Percentiles rank a stretch among this genome's conserved stretches.
Conservation (phyloP, 805 yeast genomes). For the Alloascoidea hylecoeti region DNA sequence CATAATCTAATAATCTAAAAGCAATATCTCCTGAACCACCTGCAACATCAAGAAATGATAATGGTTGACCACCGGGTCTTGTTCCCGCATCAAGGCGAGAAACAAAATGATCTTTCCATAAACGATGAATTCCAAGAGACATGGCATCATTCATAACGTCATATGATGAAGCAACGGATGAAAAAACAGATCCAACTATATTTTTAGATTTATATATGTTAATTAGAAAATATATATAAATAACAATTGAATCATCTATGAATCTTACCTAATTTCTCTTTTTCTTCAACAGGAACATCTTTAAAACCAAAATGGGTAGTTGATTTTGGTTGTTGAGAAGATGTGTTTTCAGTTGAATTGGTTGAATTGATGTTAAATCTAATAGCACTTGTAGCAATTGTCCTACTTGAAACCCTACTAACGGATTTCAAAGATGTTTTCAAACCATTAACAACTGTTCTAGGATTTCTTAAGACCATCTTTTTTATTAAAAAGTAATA, state of each 20-base stretch:
- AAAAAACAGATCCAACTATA: slow-evolving; percentile 65
- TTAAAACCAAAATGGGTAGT: slow-evolving; percentile 93
- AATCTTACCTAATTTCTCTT: slow-evolving; percentile 50
- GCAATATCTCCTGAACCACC: slow-evolving; percentile 99
- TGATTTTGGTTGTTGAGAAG: slow-evolving; percentile 7
- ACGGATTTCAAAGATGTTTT: too few species aligned
- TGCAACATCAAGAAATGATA: slow-evolving; percentile 88
- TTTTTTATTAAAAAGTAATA: too few species aligned
- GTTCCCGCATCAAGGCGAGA: slow-evolving; percentile 83
- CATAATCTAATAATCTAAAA: slow-evolving; percentile 86
- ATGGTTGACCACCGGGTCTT: slow-evolving; percentile 76
- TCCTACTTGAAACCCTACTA: too few species aligned
- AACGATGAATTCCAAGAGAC: slow-evolving; percentile 89
- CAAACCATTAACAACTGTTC: too few species aligned
- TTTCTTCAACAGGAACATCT: slow-evolving; percentile 65
- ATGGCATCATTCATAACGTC: slow-evolving; percentile 97
- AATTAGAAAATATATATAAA: background rate
- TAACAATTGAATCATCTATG: too few species aligned
- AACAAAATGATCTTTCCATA: slow-evolving; percentile 91
- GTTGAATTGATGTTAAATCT: too few species aligned
- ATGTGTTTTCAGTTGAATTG: too few species aligned
- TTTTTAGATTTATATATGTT: slow-evolving; percentile 2
- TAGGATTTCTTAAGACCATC: too few species aligned
- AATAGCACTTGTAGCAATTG: too few species aligned
- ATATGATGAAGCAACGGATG: slow-evolving; percentile 87